Evolutionary conservation across 2,329 filamentous ascomycete genomes (phyloP).

Genomic region (Pseudogymnoascus sp.): DNA sequence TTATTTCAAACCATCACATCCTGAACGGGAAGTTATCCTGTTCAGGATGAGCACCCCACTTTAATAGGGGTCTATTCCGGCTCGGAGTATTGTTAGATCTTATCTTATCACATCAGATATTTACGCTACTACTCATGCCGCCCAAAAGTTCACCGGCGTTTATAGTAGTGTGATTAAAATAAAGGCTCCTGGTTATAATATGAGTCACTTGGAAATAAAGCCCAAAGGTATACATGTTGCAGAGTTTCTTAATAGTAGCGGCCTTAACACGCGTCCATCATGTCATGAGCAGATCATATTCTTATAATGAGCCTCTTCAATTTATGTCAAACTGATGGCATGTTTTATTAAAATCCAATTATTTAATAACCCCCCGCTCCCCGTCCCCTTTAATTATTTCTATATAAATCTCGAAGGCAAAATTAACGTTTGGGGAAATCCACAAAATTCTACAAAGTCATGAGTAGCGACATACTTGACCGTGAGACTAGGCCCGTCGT

Average conservation of each 20-base stretch:
- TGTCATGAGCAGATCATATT: background rate
- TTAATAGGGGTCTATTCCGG: slow-evolving; percentile 4
- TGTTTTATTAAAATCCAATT: background rate
- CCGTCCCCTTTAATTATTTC: background rate
- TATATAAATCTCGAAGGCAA: background rate
- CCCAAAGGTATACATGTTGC: too few species aligned
- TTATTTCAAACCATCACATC: background rate
- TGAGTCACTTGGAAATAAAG: background rate
- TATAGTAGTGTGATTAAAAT: background rate
- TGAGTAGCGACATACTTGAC: background rate
- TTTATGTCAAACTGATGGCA: background rate
- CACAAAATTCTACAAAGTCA: background rate
- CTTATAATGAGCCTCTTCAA: background rate
- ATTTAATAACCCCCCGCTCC: background rate
- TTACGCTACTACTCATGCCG: background rate
- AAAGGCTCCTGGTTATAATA: background rate
- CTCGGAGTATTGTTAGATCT: slow-evolving; percentile 9
- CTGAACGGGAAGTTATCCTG: background rate
- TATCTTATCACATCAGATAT: slow-evolving; percentile 8
- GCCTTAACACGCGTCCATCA: background rate
- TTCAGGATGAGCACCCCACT: background rate
- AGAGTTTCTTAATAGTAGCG: background rate
- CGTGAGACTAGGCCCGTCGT: background rate
- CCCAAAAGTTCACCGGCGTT: background rate
- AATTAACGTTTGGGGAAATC: background rate